phyloP scores from a whole-genome alignment of 352 stramenopile genomes.

The Phytophthora ramorum region DNA sequence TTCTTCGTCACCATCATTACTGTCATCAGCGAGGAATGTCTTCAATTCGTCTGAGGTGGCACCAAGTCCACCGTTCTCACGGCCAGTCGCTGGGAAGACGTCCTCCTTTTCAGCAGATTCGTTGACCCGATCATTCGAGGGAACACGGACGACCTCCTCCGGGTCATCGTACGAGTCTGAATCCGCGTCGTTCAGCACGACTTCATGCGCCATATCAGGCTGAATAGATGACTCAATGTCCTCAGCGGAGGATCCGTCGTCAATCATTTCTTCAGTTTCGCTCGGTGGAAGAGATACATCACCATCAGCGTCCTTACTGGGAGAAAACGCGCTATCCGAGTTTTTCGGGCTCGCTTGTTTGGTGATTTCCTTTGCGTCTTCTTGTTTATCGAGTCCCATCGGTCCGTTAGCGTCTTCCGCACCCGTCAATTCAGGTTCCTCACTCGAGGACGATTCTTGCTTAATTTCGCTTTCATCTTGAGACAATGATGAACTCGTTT shows the following conservation, averaged over 20 bases:
- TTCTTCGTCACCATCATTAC: slow-evolving; percentile 6
- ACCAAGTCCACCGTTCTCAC: slow-evolving; percentile 7
- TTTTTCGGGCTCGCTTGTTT: slow-evolving; percentile 4
- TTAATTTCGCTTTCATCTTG: slow-evolving; percentile 11
- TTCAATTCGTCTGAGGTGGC: slow-evolving; percentile 11
- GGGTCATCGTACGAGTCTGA: slow-evolving; percentile 6
- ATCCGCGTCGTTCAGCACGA: not conserved
- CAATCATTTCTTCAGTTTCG: slow-evolving; percentile 3
- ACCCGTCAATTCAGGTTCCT: slow-evolving; percentile 11
- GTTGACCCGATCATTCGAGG: not conserved
- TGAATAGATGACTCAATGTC: not conserved
- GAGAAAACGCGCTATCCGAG: not conserved
- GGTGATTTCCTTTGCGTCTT: not conserved
- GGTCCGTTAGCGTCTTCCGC: not conserved
- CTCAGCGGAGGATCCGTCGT: not conserved
- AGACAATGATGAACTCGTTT: not conserved
- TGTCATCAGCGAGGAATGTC: slow-evolving; percentile 13
- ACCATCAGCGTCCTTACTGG: not conserved
- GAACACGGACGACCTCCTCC: slow-evolving; percentile 3
- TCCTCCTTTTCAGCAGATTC: not conserved
- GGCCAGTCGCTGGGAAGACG: not conserved
- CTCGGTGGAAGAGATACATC: not conserved
- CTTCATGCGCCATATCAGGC: not conserved
- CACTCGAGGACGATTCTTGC: not conserved
- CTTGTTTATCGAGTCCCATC: not conserved